Conservation (phyloP, 2,329 filamentous ascomycete genomes). For the Pseudogymnoascus sp. region DNA sequence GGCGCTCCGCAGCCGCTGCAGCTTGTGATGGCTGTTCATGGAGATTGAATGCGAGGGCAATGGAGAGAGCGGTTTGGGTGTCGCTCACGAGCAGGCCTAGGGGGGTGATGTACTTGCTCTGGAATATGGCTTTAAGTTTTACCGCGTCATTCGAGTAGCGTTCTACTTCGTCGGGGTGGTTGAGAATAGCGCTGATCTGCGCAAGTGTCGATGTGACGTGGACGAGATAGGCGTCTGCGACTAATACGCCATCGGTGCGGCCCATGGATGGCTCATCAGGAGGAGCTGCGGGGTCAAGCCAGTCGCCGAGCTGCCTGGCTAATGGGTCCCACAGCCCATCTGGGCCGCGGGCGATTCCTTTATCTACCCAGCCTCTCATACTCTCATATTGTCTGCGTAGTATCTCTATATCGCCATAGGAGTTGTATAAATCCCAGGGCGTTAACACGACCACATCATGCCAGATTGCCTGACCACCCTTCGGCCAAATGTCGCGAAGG, state of each 20-base stretch:
- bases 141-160: slow-evolving; percentile 21
- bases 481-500: slow-evolving; percentile 16
- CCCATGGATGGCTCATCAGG: slow-evolving; percentile 33
- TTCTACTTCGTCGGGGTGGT: slow-evolving; percentile 23
- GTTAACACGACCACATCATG: slow-evolving; percentile 35
- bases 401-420: slow-evolving; percentile 32
- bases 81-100: slow-evolving; percentile 22
- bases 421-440: slow-evolving; percentile 35
- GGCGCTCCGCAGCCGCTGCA: slow-evolving; percentile 16
- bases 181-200: slow-evolving; percentile 30
- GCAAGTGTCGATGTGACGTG: slow-evolving; percentile 34
- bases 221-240: slow-evolving; percentile 41
- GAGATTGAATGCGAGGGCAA: slow-evolving; percentile 23
- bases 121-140: slow-evolving; percentile 22
- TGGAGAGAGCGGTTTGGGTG: slow-evolving; percentile 25
- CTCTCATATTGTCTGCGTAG: slow-evolving; percentile 34
- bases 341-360: slow-evolving; percentile 28
- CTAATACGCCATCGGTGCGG: slow-evolving; percentile 33
- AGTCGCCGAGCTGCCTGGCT: slow-evolving; percentile 37
- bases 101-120: slow-evolving; percentile 24
- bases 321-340: slow-evolving; percentile 35
- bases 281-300: slow-evolving; percentile 41
- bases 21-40: slow-evolving; percentile 12
- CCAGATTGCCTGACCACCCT: slow-evolving; percentile 30
- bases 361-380: slow-evolving; percentile 35